phyloP scores from a whole-genome alignment of 2,329 filamentous ascomycete genomes.

The Fusarium armeniacum region DNA sequence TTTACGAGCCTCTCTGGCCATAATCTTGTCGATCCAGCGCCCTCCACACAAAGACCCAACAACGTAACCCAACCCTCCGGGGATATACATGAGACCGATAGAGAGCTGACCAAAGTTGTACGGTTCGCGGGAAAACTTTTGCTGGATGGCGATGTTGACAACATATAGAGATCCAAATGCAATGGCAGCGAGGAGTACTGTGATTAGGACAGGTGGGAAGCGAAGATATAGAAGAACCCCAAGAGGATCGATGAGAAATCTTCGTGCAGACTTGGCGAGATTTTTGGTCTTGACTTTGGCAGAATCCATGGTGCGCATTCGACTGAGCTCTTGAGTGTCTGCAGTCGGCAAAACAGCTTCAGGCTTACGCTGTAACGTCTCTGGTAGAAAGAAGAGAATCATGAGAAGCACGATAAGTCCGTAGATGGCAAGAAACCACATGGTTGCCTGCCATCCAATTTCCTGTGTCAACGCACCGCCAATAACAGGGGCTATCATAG shows the following conservation, averaged over 20 bases:
- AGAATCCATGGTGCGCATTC: conserved; percentile 73
- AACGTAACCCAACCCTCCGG: conserved; percentile 80
- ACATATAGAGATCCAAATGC: conserved; percentile 83
- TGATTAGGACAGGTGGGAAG: conserved; percentile 79
- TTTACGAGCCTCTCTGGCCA: conserved; percentile 80
- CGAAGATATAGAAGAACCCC: conserved; percentile 78
- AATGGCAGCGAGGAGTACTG: conserved; percentile 80
- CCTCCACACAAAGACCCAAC: conserved; percentile 77
- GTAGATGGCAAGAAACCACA: conserved; percentile 83
- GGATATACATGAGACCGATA: conserved; percentile 83
- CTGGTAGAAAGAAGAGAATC: conserved; percentile 73
- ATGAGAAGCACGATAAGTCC: conserved; percentile 70
- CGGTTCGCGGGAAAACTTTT: conserved; percentile 74
- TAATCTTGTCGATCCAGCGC: conserved; percentile 84
- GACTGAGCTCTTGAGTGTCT: conserved; percentile 49
- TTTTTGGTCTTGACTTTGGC: conserved; percentile 69
- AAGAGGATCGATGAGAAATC: conserved; percentile 79
- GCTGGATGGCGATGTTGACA: conserved; percentile 81
- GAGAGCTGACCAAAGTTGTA: conserved; percentile 78
- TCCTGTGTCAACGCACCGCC: conserved; percentile 78
- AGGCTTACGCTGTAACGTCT: conserved; percentile 66
- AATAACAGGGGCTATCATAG: conserved; percentile 80
- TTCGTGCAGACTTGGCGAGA: conserved; percentile 67
- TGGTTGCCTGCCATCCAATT: conserved; percentile 81
- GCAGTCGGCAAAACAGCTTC: conserved; percentile 15